Evolutionary conservation across 352 stramenopile species (phyloP), one percentile per base, ranked within the genome.

Genomic region (Globisporangium cylindrosporum): DNA sequence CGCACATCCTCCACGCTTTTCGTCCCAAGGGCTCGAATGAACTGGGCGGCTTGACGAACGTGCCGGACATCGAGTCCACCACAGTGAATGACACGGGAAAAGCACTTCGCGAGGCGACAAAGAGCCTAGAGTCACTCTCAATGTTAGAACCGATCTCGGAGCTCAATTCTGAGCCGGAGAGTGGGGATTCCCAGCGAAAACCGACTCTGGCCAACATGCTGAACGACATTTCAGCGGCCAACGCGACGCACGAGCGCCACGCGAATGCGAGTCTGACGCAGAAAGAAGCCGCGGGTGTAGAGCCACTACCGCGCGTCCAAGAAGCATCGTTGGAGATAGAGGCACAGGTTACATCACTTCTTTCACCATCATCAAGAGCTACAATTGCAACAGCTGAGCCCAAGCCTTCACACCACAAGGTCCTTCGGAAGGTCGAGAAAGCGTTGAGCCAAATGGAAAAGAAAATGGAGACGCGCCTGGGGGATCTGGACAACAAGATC

Each of bases 401-500:
- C 78, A 18, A 73, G 71, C 18, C 25, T 3, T 5, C 43, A 22
- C 20, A 38, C 1, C 12, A 32, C n/a, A 63, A 38, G 34, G 54
- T 38, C 25, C 14, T 53, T 7, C 58, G 58, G n/a, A 55, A 63
- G 29, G 25, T 65, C 4, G 54, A 69, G n/a, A 69, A 63, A 38
- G 72, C 75, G 1, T 29, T 76, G 38, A 54, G 78, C 41, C 64
- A 76, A 25, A 49, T 84, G 41, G 72, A 81, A 58, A 72, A 75
- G 27, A 80, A 67, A 20, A 67, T 81, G 70, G 70, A 81, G 43
- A 53, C 48, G 1, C 69, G 68, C 27, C 71, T 81, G 64, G 55
- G 32, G 32, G 48, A 66, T 9, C 32, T 81, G 22, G 76, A 76
- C 38, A 10, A 58, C 58, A 81, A 81, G 55, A 69, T 80, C 22